These are phyloP conservation scores for Plantago major DNA, from an alignment of 257 asterid species.

Conservation along the genomic window DNA sequence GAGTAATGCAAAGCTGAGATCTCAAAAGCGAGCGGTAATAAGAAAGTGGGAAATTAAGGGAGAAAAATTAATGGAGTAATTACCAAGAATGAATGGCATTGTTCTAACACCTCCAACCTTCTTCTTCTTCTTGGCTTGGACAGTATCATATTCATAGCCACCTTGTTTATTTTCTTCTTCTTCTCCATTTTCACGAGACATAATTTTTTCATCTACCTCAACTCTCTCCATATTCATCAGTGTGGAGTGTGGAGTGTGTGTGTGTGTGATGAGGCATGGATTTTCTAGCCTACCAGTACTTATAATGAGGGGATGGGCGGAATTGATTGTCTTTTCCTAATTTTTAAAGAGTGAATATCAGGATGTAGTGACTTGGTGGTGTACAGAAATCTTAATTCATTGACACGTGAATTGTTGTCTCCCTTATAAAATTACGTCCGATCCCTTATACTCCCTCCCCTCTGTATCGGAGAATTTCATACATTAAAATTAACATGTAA, in stretches of 20 bases:
- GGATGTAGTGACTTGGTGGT: constrained; percentile 28
- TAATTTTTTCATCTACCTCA: constrained; percentile 18
- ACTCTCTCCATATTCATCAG: constrained; percentile 28
- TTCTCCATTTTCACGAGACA: constrained; percentile 31
- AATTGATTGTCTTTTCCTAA: neutral
- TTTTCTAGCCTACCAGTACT: constrained; percentile 13
- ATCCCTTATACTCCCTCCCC: too few relatives aligned
- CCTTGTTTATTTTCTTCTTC: constrained; percentile 15
- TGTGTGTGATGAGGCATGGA: constrained; percentile 6
- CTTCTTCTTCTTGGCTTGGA: neutral
- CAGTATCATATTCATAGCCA: neutral
- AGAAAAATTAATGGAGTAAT: neutral
- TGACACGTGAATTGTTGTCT: constrained; percentile 36
- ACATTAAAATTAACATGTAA: too few relatives aligned
- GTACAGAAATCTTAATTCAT: constrained; percentile 23
- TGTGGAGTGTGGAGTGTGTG: neutral
- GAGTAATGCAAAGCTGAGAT: too few relatives aligned
- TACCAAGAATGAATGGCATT: constrained; percentile 84
- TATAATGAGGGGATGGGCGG: constrained; percentile 22
- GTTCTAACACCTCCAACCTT: constrained; percentile 65
- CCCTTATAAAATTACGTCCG: constrained; percentile 2
- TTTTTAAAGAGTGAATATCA: neutral
- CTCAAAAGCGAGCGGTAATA: too few relatives aligned
- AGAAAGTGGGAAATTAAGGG: neutral
- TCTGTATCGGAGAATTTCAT: too few relatives aligned